Conservation (phyloP, 306 rosid species). For the Ziziphus jujuba region DNA sequence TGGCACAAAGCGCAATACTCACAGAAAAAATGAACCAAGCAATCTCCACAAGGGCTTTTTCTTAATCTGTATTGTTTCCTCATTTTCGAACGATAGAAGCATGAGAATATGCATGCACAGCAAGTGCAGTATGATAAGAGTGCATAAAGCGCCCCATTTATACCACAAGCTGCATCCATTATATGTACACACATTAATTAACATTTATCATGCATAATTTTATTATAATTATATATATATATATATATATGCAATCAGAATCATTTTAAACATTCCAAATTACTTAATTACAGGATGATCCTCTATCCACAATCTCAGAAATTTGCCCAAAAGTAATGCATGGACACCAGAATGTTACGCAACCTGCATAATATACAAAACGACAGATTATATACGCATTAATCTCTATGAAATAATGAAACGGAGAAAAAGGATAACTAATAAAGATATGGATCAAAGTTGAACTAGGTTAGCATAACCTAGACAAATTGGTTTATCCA, state of each 20-base stretch:
- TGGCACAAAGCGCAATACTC: conserved; percentile 49
- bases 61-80: conserved; percentile 36
- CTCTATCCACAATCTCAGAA: conserved; percentile 55
- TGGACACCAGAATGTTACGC: conserved; percentile 56
- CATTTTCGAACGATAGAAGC: conserved; percentile 49
- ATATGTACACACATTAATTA: too few relatives aligned
- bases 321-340: conserved; percentile 53
- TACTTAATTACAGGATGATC: conserved; percentile 45
- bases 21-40: conserved; percentile 43
- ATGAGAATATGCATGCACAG: conserved; percentile 38
- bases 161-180: conserved; percentile 43
- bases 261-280: not conserved
- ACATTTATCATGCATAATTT: too few relatives aligned
- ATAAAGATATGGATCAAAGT: not conserved
- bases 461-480: too few relatives aligned
- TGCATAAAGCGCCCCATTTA: conserved; percentile 40
- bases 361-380: conserved; percentile 27
- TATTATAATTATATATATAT: too few relatives aligned
- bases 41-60: conserved; percentile 36
- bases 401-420: not conserved
- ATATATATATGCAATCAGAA: not conserved
- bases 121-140: conserved; percentile 27
- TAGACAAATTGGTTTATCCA: too few relatives aligned
- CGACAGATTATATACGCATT: not conserved
- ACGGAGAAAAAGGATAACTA: not conserved